These are phyloP conservation scores for Aspergillus terreus DNA, from an alignment of 2,329 filamentous ascomycete species.

Conservation along the genomic window DNA sequence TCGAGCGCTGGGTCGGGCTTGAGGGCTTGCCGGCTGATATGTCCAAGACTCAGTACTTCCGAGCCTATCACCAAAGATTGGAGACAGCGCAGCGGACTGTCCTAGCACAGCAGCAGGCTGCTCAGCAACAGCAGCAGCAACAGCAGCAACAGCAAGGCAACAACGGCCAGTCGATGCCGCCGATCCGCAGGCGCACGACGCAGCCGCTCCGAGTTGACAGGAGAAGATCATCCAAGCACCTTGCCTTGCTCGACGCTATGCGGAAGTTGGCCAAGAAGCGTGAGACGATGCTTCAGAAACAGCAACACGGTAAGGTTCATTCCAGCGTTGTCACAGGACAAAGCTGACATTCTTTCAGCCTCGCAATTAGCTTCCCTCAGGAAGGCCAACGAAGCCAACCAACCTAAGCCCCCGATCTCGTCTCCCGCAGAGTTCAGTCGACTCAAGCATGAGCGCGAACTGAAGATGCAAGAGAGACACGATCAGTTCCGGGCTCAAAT, in stretches of 20 bases:
- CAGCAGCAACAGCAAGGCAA: constrained; percentile 45
- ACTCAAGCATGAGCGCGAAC: constrained; percentile 81
- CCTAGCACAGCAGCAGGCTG: constrained; percentile 54
- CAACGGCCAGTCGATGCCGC: constrained; percentile 51
- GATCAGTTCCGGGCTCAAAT: constrained; percentile 59
- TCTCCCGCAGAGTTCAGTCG: constrained; percentile 90
- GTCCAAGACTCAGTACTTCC: constrained; percentile 94
- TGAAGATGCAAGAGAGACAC: constrained; percentile 57
- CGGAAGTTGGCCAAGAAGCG: constrained; percentile 92
- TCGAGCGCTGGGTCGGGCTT: constrained; percentile 90
- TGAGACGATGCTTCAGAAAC: constrained; percentile 79
- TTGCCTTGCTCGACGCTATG: constrained; percentile 91
- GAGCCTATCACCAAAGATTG: constrained; percentile 62
- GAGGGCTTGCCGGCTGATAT: constrained; percentile 90
- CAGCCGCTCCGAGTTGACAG: constrained; percentile 80
- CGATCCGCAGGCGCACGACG: constrained; percentile 66
- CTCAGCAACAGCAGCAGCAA: constrained; percentile 45
- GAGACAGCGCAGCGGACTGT: constrained; percentile 61
- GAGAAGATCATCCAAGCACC: constrained; percentile 77
- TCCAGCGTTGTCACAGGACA: not conserved
- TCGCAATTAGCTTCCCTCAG: constrained; percentile 73
- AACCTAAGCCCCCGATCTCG: constrained; percentile 58
- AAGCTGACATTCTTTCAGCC: constrained; percentile 33
- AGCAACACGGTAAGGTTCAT: constrained; percentile 62
- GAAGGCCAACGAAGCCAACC: constrained; percentile 68